phyloP scores from a whole-genome alignment of 768 basidiomycete species.

The Candolleomyces eurysporus region DNA sequence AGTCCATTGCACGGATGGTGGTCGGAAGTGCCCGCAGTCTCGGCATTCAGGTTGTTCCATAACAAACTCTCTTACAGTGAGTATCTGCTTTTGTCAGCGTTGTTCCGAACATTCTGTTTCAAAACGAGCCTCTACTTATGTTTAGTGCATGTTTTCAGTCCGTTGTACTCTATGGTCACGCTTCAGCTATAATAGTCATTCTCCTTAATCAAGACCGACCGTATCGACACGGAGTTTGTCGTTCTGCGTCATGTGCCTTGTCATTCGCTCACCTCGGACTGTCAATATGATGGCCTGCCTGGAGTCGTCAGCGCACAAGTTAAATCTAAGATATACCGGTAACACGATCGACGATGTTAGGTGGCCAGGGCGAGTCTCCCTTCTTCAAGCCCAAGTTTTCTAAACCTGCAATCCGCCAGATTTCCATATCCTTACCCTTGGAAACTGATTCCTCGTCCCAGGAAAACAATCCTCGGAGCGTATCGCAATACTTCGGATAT shows the following conservation, averaged over 20 bases:
- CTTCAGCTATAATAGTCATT: neutral
- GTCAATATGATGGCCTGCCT: neutral
- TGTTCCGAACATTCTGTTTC: neutral
- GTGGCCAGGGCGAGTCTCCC: neutral
- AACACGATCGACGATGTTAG: constrained; percentile 1
- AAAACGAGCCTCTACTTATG: neutral
- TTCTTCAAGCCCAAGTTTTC: neutral
- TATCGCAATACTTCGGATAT: neutral
- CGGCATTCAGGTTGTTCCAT: constrained; percentile 89
- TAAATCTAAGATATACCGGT: neutral
- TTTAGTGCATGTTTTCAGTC: constrained; percentile 1
- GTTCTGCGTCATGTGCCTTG: neutral
- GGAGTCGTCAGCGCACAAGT: too few species aligned
- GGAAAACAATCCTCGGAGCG: constrained; percentile 1
- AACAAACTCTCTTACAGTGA: constrained; percentile 18
- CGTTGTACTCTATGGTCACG: neutral
- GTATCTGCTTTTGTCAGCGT: neutral
- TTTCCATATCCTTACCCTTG: constrained; percentile 1
- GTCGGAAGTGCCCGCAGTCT: constrained; percentile 86
- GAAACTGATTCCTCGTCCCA: constrained; percentile 1
- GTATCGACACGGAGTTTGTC: constrained; percentile 1
- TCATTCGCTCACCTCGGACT: neutral
- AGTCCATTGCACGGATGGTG: constrained; percentile 85
- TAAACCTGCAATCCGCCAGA: neutral
- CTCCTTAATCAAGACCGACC: neutral